A percentile compares a stretch with the other conserved stretches of the same genome.
These are phyloP conservation scores for Bremia lactucae DNA, from an alignment of 352 stramenopile species.

Conservation along the genomic window DNA sequence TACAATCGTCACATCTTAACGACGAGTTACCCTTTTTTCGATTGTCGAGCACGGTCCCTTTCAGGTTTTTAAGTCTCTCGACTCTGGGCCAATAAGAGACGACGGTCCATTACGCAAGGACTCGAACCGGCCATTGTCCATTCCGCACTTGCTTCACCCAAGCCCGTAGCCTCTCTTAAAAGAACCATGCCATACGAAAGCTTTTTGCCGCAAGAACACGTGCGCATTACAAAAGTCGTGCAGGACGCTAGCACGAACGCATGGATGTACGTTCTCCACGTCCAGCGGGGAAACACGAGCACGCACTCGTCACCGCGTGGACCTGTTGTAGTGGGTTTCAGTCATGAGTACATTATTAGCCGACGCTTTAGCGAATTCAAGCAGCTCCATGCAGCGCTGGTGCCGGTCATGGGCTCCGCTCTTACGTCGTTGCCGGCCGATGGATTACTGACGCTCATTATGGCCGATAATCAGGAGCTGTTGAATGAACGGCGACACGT, in stretches of 20 bases:
- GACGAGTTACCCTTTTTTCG: slow-evolving; percentile 2
- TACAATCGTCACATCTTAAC: slow-evolving; percentile 2
- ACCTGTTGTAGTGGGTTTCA: slow-evolving; percentile 25
- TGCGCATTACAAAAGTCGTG: slow-evolving; percentile 57
- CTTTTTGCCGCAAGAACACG: slow-evolving; percentile 44
- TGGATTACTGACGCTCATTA: slow-evolving; percentile 50
- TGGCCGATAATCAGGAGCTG: slow-evolving; percentile 55
- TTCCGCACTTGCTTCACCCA: too few relatives aligned
- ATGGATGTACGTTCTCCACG: slow-evolving; percentile 59
- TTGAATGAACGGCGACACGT: slow-evolving; percentile 56
- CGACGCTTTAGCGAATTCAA: slow-evolving; percentile 62
- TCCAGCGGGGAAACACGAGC: slow-evolving; percentile 26
- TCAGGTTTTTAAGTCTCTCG: too few relatives aligned
- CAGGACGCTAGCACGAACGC: slow-evolving; percentile 40
- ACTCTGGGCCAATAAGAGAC: too few relatives aligned
- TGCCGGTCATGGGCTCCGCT: slow-evolving; percentile 31
- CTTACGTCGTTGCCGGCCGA: slow-evolving; percentile 47
- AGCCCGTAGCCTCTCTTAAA: neutral
- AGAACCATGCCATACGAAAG: slow-evolving; percentile 64
- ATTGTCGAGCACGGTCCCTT: slow-evolving; percentile 10
- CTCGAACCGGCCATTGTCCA: too few relatives aligned
- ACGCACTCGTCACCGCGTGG: slow-evolving; percentile 23
- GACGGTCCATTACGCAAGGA: too few relatives aligned
- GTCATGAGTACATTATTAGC: slow-evolving; percentile 45
- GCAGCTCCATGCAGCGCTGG: slow-evolving; percentile 43